Conservation (phyloP, 441 rosid species). For the Lepidium campestre region DNA sequence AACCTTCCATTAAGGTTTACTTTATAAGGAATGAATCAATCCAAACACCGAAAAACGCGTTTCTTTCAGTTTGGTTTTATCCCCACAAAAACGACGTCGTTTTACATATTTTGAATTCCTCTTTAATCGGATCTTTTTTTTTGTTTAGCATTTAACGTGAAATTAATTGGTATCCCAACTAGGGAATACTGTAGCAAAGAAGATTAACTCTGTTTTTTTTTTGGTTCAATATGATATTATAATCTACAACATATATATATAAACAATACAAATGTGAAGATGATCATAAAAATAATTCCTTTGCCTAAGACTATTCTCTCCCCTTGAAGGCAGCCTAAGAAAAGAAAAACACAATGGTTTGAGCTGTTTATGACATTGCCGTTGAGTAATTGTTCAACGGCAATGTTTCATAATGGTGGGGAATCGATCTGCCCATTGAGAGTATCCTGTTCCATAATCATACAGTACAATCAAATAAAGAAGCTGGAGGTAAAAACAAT, state of each 20-base stretch:
- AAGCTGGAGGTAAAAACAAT: not conserved
- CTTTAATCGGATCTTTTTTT: not conserved
- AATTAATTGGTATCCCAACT: no score
- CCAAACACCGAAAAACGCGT: slow-evolving; percentile 4
- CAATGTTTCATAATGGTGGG: slow-evolving; percentile 31
- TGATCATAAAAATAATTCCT: not conserved
- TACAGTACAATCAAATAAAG: not conserved
- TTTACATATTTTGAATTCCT: not conserved
- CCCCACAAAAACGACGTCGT: not conserved
- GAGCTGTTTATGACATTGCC: not conserved
- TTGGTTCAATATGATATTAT: not conserved
- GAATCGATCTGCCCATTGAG: slow-evolving; percentile 61
- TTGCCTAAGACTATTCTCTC: not conserved
- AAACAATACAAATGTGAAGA: not conserved
- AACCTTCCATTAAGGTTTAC: not conserved
- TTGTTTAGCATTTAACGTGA: no score
- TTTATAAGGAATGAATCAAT: not conserved
- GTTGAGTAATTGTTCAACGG: not conserved
- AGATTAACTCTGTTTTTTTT: no score
- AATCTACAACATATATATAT: not conserved
- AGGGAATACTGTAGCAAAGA: no score
- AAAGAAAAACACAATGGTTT: not conserved
- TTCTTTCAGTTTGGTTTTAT: not conserved
- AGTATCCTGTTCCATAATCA: slow-evolving; percentile 46
- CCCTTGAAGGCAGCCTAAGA: not conserved